phyloP scores from a whole-genome alignment of 306 rosid genomes.

The Erythrophleum fordii region DNA sequence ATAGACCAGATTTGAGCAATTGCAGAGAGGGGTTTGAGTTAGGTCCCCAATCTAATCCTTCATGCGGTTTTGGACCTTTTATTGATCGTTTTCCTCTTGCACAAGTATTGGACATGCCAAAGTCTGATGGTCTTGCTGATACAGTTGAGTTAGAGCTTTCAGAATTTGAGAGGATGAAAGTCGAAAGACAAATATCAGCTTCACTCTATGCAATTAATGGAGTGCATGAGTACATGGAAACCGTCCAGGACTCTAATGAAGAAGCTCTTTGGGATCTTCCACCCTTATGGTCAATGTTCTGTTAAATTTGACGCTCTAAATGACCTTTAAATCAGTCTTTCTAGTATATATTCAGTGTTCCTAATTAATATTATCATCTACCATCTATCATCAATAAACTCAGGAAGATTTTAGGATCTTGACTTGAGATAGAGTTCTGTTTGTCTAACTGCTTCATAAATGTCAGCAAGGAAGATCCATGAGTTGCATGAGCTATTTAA shows the following conservation, averaged over 20 bases:
- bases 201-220: constrained; percentile 93
- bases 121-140: constrained; percentile 33
- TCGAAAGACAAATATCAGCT: constrained; percentile 93
- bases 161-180: constrained; percentile 87
- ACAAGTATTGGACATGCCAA: constrained; percentile 60
- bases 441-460: constrained; percentile 19
- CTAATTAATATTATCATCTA: background rate
- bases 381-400: constrained; percentile 1
- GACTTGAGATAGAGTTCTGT: constrained; percentile 32
- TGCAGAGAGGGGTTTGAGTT: constrained; percentile 49
- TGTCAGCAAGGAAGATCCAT: constrained; percentile 33
- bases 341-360: constrained; percentile 20
- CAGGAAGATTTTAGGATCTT: constrained; percentile 32
- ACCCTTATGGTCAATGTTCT: constrained; percentile 72
- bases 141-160: constrained; percentile 49
- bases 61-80: constrained; percentile 54
- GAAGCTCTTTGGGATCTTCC: constrained; percentile 91
- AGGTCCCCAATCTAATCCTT: constrained; percentile 40
- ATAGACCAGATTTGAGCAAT: constrained; percentile 74
- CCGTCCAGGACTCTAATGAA: constrained; percentile 69
- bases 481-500: background rate
- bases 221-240: constrained; percentile 86
- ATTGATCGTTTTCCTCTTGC: constrained; percentile 57
- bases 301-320: constrained; percentile 43
- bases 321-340: constrained; percentile 7